Evolutionary conservation across 345 rosid genomes (phyloP), one percentile per base, ranked within the genome.

Genomic region (Mercurialis annua): DNA sequence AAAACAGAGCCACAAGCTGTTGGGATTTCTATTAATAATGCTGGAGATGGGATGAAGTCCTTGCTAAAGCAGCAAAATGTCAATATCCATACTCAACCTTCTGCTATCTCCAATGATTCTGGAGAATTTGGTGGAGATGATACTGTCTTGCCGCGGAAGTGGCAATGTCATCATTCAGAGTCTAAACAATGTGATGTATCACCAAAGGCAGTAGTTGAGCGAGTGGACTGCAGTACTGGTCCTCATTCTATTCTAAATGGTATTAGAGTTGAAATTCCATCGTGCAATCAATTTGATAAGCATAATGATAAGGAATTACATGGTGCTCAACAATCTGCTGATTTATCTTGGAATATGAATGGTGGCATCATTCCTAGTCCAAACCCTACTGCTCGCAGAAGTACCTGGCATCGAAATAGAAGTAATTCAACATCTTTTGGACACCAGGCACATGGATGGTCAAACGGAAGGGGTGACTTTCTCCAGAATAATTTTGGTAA

Each of bases 311-410:
- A 67, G 56, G 83, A 76, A 63, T 68, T 24, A 3, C 76, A 70
- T 54, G 62, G 72, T 56, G 67, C 73, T 52, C 85, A 72, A 17
- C 87, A 67, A 29, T 71, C 90, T 75, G 66, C 75, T 68, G 87
- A 81, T 69, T 69, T 84, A 76, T 71, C 81, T 70, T 78, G 78
- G 81, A 87, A 81, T 70, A 80, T 75, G 82, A 85, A 81, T 68
- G 86, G 88, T 70, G 81, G 81, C 64, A 69, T 77, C 51, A 70
- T 81, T 42, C 86, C 90, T 11, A 86, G 90, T 71, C 87, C 89
- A 64, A 93, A 93, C 73, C 88, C 91, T 59, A 89, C 97, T 64
- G 98, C 92, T 61, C 96, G 86, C 46, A 85, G 94, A 82, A 90
- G 97, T 66, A 76, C 88, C 59, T 79, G 92, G 86, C 86, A 81